phyloP scores from a whole-genome alignment of 2,329 filamentous ascomycete species.

The Coleophoma eucalyptorum region DNA sequence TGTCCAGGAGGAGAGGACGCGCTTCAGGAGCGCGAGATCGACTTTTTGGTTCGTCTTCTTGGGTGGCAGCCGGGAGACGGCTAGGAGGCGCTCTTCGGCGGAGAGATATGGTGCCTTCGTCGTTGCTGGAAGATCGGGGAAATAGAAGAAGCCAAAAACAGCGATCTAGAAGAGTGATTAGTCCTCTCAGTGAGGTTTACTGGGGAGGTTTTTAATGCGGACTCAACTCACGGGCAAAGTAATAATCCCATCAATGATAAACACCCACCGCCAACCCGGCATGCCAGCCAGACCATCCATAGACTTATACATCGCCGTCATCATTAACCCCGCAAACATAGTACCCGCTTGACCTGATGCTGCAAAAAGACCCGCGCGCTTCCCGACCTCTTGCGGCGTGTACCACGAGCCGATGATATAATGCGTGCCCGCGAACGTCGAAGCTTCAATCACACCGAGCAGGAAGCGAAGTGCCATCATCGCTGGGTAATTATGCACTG shows the following conservation, averaged over 20 bases:
- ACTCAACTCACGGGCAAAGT: slow-evolving; percentile 34
- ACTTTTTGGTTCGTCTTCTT: slow-evolving; percentile 32
- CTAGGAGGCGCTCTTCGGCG: slow-evolving; percentile 31
- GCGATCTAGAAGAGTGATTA: slow-evolving; percentile 29
- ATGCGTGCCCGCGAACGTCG: slow-evolving; percentile 50
- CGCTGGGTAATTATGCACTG: slow-evolving; percentile 54
- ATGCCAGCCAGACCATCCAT: slow-evolving; percentile 36
- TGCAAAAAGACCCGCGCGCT: slow-evolving; percentile 54
- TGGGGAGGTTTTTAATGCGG: too few relatives aligned
- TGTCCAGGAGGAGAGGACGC: slow-evolving; percentile 52
- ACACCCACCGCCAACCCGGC: slow-evolving; percentile 43
- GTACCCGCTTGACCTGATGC: slow-evolving; percentile 51
- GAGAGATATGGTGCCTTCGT: slow-evolving; percentile 32
- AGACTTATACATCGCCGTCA: slow-evolving; percentile 29
- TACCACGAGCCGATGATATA: slow-evolving; percentile 57
- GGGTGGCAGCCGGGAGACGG: slow-evolving; percentile 31
- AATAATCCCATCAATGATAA: slow-evolving; percentile 45
- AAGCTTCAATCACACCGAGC: slow-evolving; percentile 48
- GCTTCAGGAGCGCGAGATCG: slow-evolving; percentile 41
- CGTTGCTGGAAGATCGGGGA: slow-evolving; percentile 33
- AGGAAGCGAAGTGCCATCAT: slow-evolving; percentile 54
- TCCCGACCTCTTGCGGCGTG: slow-evolving; percentile 51
- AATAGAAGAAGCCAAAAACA: slow-evolving; percentile 42
- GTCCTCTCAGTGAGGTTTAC: too few relatives aligned
- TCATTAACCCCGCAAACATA: slow-evolving; percentile 56